Evolutionary conservation across 345 rosid genomes (phyloP), one percentile per base, ranked within the genome.

Genomic region (Gossypium turneri): DNA sequence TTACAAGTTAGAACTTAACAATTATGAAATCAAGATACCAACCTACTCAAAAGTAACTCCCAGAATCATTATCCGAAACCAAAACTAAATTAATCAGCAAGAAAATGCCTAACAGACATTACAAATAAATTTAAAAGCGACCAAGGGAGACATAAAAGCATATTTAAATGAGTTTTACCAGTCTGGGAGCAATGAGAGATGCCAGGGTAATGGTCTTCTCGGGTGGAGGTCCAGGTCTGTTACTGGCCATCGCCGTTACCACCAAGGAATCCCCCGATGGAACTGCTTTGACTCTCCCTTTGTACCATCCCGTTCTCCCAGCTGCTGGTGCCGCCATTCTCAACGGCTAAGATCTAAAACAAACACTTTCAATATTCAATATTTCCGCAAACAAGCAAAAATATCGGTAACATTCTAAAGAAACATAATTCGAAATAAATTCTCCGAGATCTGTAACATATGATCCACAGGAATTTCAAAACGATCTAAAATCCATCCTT

Each of bases 241-340:
- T 85, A 82, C 72, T 85, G 75, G 88, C 71, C 81, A 90, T 61
- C 45, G 94, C 92, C 73, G 82, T 86, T 59, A 95, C 67, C 3
- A 95, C 91, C 92, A 95, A 83, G 84, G 88, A 83, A 86, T 95
- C 99, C 67, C 99, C 99, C 4, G 99, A 92, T 11, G 94, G 75
- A 79, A 95, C 98, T 27, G 96, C 88, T 80, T 95, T 95, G 78
- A 95, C 99, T 82, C 79, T 91, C 25, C 86, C 99, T 74, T 84
- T 90, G 85, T 84, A 88, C 92, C 90, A 87, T 77, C 77, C 12
- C 12, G 38, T 48, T 3, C 41, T 52, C 41, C 56, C 86, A 59
- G 88, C 84, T 74, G 84, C 79, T 76, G 75, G 61, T 29, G 83
- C 67, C 53, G 88, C 85, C 88, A 86, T 86, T 69, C 75, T 78